Conservation (phyloP, 352 stramenopile genomes). For the Peronospora belbahrii region DNA sequence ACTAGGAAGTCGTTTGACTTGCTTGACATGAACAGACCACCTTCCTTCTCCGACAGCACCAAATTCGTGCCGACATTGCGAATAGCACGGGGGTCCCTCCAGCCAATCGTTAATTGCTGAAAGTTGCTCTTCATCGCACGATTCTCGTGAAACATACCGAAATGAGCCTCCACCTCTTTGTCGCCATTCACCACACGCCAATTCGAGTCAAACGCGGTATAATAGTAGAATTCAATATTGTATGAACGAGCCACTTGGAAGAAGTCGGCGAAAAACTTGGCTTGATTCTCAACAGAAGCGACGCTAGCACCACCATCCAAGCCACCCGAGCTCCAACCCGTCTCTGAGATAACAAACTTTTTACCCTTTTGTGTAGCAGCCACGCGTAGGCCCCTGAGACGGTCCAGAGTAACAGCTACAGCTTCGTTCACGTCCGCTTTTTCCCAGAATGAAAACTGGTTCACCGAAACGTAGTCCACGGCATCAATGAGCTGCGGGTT, state of each 20-base stretch:
- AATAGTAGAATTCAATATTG: conserved; percentile 69
- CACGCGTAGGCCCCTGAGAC: conserved; percentile 39
- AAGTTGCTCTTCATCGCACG: conserved; percentile 56
- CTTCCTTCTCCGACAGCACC: conserved; percentile 33
- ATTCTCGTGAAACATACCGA: conserved; percentile 50
- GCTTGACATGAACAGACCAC: conserved; percentile 31
- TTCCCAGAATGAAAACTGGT: conserved; percentile 82
- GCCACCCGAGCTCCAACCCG: conserved; percentile 52
- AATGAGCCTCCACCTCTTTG: conserved; percentile 53
- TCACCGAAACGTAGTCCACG: conserved; percentile 62
- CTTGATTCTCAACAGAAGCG: conserved; percentile 42
- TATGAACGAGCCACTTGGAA: conserved; percentile 40
- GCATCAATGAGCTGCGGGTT: conserved; percentile 50
- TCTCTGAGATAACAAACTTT: conserved; percentile 58
- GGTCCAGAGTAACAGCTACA: conserved; percentile 40
- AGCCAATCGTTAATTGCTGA: conserved; percentile 27
- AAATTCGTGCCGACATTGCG: conserved; percentile 26
- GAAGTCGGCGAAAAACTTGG: conserved; percentile 66
- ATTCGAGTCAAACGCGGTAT: conserved; percentile 54
- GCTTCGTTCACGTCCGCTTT: conserved; percentile 38
- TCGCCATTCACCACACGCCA: conserved; percentile 43
- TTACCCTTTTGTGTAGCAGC: conserved; percentile 45
- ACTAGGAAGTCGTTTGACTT: conserved; percentile 40
- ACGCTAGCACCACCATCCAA: conserved; percentile 21
- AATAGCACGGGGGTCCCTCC: conserved; percentile 21